Conservation (phyloP, 140 eudicot species). For the Senecio squalidus region DNA sequence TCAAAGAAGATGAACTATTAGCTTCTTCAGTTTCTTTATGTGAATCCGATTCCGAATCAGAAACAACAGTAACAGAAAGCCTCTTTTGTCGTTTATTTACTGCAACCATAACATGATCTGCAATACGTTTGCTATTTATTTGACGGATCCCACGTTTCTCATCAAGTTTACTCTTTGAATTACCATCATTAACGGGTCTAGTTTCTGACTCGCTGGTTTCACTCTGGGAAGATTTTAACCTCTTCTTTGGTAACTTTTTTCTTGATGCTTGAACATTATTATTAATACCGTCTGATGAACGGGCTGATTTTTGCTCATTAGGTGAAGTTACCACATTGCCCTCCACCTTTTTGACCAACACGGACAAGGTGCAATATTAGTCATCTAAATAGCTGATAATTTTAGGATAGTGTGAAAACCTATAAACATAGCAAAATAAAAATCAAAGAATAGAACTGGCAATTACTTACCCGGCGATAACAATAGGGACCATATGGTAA, state of each 20-base stretch:
- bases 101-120: slow-evolving; percentile 55
- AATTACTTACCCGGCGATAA: slow-evolving; percentile 68
- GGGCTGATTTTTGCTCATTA: slow-evolving; percentile 37
- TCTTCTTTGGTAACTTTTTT: slow-evolving; percentile 36
- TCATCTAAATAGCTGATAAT: slow-evolving; percentile 3
- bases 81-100: slow-evolving; percentile 66
- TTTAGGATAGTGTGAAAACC: neutral
- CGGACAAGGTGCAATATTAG: neutral
- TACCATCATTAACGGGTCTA: slow-evolving; percentile 35
- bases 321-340: slow-evolving; percentile 30
- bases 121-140: slow-evolving; percentile 68
- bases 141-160: slow-evolving; percentile 54
- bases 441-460: neutral
- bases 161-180: slow-evolving; percentile 37
- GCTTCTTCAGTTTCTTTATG: slow-evolving; percentile 64
- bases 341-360: slow-evolving; percentile 47
- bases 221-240: slow-evolving; percentile 53
- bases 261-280: slow-evolving; percentile 35
- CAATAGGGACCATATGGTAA: slow-evolving; percentile 74
- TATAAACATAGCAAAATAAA: neutral
- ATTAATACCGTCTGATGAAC: slow-evolving; percentile 39
- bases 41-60: slow-evolving; percentile 53
- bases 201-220: slow-evolving; percentile 80
- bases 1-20: slow-evolving; percentile 56
- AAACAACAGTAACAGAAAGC: slow-evolving; percentile 48